Evolutionary conservation across 2,329 filamentous ascomycete species (phyloP), one percentile per base, ranked within the genome.

Genomic region (Calonectria naviculata): DNA sequence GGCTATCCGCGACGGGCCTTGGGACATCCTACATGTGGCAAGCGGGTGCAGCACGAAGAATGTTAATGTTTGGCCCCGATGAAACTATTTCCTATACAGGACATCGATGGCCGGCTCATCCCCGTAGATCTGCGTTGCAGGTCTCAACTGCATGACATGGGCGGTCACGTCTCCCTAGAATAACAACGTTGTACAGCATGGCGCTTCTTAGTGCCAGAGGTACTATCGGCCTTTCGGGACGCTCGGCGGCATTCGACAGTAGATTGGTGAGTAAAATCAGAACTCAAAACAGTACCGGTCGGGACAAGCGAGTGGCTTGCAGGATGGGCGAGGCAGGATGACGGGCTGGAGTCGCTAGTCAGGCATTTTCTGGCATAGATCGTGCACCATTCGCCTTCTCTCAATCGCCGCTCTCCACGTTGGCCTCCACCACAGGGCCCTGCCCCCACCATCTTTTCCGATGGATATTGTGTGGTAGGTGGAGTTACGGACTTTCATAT

Each of bases 261-360:
- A 63, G 56, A 38, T 56, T 38, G 41, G 52, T 34, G 52, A 54
- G 36, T 21, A 46, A 17, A 38, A 65, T 38, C 36, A 63, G 28
- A 56, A 31, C 46, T 38, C 58, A 65, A 31, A 56, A 29, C 36
- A 44, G 49, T 46, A 44, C 41, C 38, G 41, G 62, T 36, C 54
- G 46, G 56, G 36, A 56, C 38, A 58, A 58, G 38, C 46, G 36
- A 56, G 62, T 49, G 68, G 62, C 56, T 67, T 70, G 68, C 68
- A 58, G 46, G 21, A 46, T 34, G 46, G 61, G 52, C 36, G 26
- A 60, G 65, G 62, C 44, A 38, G 38, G 69, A 70, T 60, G 69
- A 38, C 61, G 62, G 60, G 66, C 46, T 46, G 58, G 47, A 34
- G 28, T 70, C 52, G 29, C 49, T 67, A 67, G 65, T 65, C 49